Base-by-base conservation (phyloP, 23 red algal genomes). In the Cyanidioschyzon merolae region DNA sequence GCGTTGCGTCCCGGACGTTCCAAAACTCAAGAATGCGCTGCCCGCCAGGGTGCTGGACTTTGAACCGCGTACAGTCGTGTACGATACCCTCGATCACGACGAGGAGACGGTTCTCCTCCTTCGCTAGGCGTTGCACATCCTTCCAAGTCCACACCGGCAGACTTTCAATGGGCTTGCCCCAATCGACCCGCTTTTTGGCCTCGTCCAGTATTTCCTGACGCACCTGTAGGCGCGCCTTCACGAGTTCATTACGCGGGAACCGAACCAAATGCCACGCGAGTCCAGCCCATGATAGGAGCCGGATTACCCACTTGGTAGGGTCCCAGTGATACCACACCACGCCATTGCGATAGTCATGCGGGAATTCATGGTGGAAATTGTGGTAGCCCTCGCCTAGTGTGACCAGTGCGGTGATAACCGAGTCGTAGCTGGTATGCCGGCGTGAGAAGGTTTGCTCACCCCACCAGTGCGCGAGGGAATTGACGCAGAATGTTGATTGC, bases 301-400 rank as follows among this genome's bases (percentile, higher is more conserved):
- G 79, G 26, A 96, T 84, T 12, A 88, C 79, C 92, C 92, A 96
- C 76, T 96, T 96, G 75, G 92, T 96, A 2, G 92, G 92, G 83
- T 96, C 92, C 57, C 88, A 96, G 75, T 96, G 92, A 77, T 90
- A 96, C 92, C 92, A 96, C 37, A 82, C 82, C 59, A 96, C 85
- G 59, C 92, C 92, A 79, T 96, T 96, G 0, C 92, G 88, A 41
- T 96, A 96, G 59, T 96, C 92, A 74, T 96, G 92, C 40, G 92
- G 92, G 45, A 96, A 96, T 83, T 96, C 92, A 75, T 96, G 92
- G 39, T 96, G 92, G 27, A 86, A 91, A 74, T 96, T 96, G 83
- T 96, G 92, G 39, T 96, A 96, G n/a, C 92, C 92, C 77, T 96
- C 92, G 25, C 92, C 92, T 59, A 96, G 86, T 0, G 92, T 89